A percentile compares a stretch with the other conserved stretches of the same genome.
Evolutionary conservation across 495 filamentous ascomycete genomes (phyloP).

Genomic region (Pyrenula aspistea): DNA sequence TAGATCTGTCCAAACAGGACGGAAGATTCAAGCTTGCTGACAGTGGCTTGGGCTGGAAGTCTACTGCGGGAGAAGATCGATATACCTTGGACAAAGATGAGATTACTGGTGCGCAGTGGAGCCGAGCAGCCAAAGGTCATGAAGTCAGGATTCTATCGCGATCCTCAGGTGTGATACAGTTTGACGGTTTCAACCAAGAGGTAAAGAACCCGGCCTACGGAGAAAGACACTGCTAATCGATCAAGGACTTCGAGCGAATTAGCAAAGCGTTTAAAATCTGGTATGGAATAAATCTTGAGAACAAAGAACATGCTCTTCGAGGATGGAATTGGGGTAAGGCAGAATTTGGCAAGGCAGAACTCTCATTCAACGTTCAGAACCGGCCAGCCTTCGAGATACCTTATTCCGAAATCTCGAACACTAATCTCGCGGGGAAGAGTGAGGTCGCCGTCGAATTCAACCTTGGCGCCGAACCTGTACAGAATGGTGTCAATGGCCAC

Average conservation of each 20-base stretch:
- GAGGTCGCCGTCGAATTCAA: slow-evolving; percentile 95
- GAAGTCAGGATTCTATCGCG: slow-evolving; percentile 84
- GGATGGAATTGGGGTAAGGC: slow-evolving; percentile 99
- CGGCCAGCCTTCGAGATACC: slow-evolving; percentile 95
- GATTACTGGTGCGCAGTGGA: slow-evolving; percentile 84
- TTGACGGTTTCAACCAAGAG: slow-evolving; percentile 92
- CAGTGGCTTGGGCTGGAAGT: slow-evolving; percentile 88
- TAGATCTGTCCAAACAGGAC: slow-evolving; percentile 80
- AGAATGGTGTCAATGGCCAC: slow-evolving; percentile 59
- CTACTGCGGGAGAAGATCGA: slow-evolving; percentile 71
- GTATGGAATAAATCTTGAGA: slow-evolving; percentile 88
- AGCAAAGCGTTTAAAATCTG: slow-evolving; percentile 88
- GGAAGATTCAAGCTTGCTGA: slow-evolving; percentile 93
- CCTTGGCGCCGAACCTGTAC: slow-evolving; percentile 48
- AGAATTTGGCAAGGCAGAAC: slow-evolving; percentile 90
- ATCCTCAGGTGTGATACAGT: slow-evolving; percentile 73
- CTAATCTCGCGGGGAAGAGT: slow-evolving; percentile 93
- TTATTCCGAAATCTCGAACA: slow-evolving; percentile 95
- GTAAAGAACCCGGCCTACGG: slow-evolving; percentile 26
- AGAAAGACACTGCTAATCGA: neutral
- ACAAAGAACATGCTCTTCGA: slow-evolving; percentile 83
- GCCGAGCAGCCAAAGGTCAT: slow-evolving; percentile 79
- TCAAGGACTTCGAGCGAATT: slow-evolving; percentile 77
- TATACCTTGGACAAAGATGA: slow-evolving; percentile 81
- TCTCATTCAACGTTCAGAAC: slow-evolving; percentile 93